These are phyloP conservation scores for Trichophyton equinum DNA, from an alignment of 2,329 filamentous ascomycete genomes.

Conservation along the genomic window DNA sequence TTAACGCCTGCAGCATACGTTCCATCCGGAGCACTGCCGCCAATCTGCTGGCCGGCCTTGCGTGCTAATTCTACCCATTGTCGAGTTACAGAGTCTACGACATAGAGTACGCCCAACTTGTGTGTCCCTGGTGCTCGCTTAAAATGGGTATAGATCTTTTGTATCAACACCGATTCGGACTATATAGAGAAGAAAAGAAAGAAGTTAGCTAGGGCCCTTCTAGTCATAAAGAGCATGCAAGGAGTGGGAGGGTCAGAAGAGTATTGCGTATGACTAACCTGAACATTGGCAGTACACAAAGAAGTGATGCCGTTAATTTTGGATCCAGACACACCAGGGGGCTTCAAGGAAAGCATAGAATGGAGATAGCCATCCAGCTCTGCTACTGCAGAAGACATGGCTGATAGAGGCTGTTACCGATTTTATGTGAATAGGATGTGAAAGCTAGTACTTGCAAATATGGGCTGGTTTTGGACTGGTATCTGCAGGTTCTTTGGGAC, in stretches of 20 bases:
- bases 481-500: not conserved
- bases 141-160: constrained; percentile 94
- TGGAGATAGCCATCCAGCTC: constrained; percentile 84
- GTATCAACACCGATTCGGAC: constrained; percentile 89
- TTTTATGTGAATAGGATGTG: constrained; percentile 4
- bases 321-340: constrained; percentile 84
- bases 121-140: constrained; percentile 89
- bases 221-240: not conserved
- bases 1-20: constrained; percentile 91
- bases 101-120: constrained; percentile 98
- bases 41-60: constrained; percentile 67
- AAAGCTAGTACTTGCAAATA: constrained; percentile 5
- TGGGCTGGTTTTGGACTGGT: not conserved
- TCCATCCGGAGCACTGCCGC: constrained; percentile 70
- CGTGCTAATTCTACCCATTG: constrained; percentile 97
- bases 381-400: constrained; percentile 72
- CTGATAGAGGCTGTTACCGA: constrained; percentile 16
- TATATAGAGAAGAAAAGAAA: constrained; percentile 33
- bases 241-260: constrained; percentile 5
- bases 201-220: constrained; percentile 13
- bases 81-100: constrained; percentile 98
- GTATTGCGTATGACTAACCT: constrained; percentile 48
- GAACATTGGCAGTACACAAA: constrained; percentile 77
- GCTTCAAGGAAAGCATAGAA: constrained; percentile 81
- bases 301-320: constrained; percentile 79